Conservation (phyloP, 2,329 filamentous ascomycete genomes). For the Metarhizium rileyi region DNA sequence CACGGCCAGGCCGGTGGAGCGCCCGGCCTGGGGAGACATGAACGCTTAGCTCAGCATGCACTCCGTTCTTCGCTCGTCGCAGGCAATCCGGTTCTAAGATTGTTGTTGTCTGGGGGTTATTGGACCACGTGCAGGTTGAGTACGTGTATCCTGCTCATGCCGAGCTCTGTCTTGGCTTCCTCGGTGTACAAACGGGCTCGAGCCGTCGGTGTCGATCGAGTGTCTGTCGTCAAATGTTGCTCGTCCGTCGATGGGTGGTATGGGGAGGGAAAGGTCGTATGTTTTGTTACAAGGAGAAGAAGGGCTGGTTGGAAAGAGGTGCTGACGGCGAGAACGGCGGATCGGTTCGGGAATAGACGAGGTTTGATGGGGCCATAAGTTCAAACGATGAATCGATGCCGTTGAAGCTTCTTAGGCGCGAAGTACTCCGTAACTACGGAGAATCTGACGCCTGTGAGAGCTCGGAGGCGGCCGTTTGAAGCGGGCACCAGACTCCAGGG, state of each 20-base stretch:
- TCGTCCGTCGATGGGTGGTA: neutral
- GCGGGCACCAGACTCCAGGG: neutral
- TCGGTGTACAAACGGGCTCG: too few relatives aligned
- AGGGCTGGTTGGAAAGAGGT: neutral
- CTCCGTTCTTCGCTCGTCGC: neutral
- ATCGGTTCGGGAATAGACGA: conserved; percentile 3
- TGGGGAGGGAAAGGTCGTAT: neutral
- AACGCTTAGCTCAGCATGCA: neutral
- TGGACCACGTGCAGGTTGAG: too few relatives aligned
- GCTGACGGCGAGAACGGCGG: conserved; percentile 3
- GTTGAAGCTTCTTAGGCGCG: too few relatives aligned
- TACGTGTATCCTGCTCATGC: too few relatives aligned
- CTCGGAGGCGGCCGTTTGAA: neutral
- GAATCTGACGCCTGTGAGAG: too few relatives aligned
- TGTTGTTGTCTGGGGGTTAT: too few relatives aligned
- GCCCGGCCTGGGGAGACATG: conserved; percentile 25
- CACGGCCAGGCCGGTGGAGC: conserved; percentile 19
- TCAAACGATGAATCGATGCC: neutral
- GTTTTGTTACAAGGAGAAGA: neutral
- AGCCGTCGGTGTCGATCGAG: too few relatives aligned
- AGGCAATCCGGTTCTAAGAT: too few relatives aligned
- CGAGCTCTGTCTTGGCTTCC: too few relatives aligned
- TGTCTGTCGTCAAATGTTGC: too few relatives aligned
- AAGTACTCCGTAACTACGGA: too few relatives aligned
- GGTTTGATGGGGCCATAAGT: neutral